Conservation (phyloP, 371 early-diverging fungal species). For the Paraphysoderma sedebokerense region DNA sequence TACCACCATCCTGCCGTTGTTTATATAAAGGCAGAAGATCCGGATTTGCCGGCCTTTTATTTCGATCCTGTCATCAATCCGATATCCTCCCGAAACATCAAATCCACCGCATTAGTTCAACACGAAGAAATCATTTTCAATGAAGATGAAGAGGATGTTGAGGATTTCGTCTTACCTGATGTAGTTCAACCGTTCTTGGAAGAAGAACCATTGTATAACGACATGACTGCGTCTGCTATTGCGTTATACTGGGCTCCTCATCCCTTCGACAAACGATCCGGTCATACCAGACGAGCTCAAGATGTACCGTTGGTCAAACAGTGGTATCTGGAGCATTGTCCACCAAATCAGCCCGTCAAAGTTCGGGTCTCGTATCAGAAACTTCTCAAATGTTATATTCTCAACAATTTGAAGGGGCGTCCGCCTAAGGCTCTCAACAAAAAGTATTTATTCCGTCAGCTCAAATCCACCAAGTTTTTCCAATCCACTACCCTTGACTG, state of each 20-base stretch:
- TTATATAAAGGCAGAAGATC: constrained; percentile 78
- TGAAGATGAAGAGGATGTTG: constrained; percentile 22
- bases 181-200: constrained; percentile 68
- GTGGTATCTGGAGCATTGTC: constrained; percentile 95
- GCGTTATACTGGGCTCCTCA: constrained; percentile 94
- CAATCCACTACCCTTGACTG: constrained; percentile 95
- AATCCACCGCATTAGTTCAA: constrained; percentile 25
- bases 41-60: constrained; percentile 91
- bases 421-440: constrained; percentile 78
- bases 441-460: constrained; percentile 82
- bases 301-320: constrained; percentile 90
- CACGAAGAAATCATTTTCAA: constrained; percentile 85
- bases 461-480: constrained; percentile 95
- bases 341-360: constrained; percentile 86
- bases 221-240: constrained; percentile 81
- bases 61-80: constrained; percentile 95
- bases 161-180: constrained; percentile 55
- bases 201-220: constrained; percentile 62
- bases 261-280: constrained; percentile 87
- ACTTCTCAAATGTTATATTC: constrained; percentile 73
- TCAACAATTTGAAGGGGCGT: constrained; percentile 72
- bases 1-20: constrained; percentile 88
- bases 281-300: constrained; percentile 80
- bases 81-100: constrained; percentile 61
- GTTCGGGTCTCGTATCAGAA: constrained; percentile 97